These are phyloP conservation scores for Blastocrithidia nonstop DNA, from an alignment of 208 protist genomes.

Conservation along the genomic window DNA sequence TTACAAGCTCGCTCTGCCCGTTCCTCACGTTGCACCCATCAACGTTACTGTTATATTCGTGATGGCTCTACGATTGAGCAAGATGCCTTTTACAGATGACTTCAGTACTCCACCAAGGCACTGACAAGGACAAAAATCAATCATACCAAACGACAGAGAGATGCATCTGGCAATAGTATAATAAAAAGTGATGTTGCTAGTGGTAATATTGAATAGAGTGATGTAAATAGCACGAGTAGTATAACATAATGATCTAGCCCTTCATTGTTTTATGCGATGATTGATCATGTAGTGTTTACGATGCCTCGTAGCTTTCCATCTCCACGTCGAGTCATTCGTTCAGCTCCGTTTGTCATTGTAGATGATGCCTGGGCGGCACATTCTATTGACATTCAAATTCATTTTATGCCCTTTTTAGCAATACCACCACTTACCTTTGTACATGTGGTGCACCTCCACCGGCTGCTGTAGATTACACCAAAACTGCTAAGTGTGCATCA, in stretches of 20 bases:
- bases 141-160: not conserved
- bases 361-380: slow-evolving; percentile 79
- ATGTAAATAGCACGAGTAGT: not conserved
- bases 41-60: slow-evolving; percentile 64
- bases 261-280: slow-evolving; percentile 47
- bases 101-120: slow-evolving; percentile 6
- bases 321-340: slow-evolving; percentile 26
- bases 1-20: not conserved
- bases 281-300: slow-evolving; percentile 54
- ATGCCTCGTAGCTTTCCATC: slow-evolving; percentile 58
- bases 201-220: not conserved
- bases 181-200: not conserved
- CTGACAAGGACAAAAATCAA: too few species aligned
- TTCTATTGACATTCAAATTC: slow-evolving; percentile 47
- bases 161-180: not conserved
- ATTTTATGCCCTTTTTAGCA: slow-evolving; percentile 35
- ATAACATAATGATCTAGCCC: slow-evolving; percentile 12
- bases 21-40: slow-evolving; percentile 41
- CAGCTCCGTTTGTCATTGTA: slow-evolving; percentile 61
- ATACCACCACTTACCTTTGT: slow-evolving; percentile 34
- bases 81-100: slow-evolving; percentile 60
- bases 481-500: slow-evolving; percentile 21
- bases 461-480: slow-evolving; percentile 5
- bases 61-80: slow-evolving; percentile 26
- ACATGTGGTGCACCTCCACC: slow-evolving; percentile 37